phyloP scores from a whole-genome alignment of 179 eudicot species.

The Camellia oleifera region DNA sequence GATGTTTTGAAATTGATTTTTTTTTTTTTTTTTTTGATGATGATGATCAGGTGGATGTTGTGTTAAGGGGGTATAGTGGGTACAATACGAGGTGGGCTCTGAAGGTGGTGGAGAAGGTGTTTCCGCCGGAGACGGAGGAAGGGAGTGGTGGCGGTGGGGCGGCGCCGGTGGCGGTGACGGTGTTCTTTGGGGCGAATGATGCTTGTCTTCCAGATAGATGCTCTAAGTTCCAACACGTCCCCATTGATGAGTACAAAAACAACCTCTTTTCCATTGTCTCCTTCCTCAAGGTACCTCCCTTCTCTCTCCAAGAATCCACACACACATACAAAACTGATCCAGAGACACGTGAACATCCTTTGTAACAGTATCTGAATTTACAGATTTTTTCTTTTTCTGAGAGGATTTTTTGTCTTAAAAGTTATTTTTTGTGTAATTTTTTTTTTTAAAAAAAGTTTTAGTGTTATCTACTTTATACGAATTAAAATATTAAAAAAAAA shows the following conservation, averaged over 20 bases:
- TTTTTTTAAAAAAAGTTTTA: too few species aligned
- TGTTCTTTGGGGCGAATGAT: conserved; percentile 89
- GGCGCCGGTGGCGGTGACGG: conserved; percentile 51
- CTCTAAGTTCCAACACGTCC: conserved; percentile 74
- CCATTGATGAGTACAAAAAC: conserved; percentile 65
- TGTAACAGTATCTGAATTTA: too few species aligned
- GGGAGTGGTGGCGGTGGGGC: conserved; percentile 8
- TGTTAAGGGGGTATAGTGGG: conserved; percentile 86
- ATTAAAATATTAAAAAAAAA: too few species aligned
- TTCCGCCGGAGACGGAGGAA: conserved; percentile 33
- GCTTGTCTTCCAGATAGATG: conserved; percentile 57
- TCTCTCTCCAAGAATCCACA: neutral
- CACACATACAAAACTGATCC: too few species aligned
- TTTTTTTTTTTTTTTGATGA: neutral
- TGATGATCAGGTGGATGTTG: conserved; percentile 55
- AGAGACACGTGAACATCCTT: too few species aligned
- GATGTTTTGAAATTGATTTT: neutral
- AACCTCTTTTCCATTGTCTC: conserved; percentile 57
- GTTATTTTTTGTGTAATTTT: too few species aligned
- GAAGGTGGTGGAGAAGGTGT: conserved; percentile 56
- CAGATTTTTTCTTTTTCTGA: too few species aligned
- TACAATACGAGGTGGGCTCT: conserved; percentile 89
- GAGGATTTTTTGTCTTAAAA: too few species aligned
- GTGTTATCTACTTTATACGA: too few species aligned
- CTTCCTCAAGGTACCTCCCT: conserved; percentile 49